Evolutionary conservation across 495 filamentous ascomycete genomes (phyloP).

Genomic region (Aspergillus leporis): DNA sequence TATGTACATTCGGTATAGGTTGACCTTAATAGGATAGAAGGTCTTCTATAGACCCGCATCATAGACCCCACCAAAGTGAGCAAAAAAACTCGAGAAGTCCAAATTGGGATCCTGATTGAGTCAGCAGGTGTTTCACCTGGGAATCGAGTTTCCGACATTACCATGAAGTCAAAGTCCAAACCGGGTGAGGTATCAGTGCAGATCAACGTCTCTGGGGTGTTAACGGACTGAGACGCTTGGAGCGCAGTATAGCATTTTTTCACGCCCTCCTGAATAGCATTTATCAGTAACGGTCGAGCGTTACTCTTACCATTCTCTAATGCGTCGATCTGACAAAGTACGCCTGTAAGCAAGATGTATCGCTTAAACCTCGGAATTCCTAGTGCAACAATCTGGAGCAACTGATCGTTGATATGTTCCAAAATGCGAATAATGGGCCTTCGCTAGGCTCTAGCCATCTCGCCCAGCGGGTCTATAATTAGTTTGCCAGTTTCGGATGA

Average conservation of each 20-base stretch:
- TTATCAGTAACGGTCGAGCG: background rate
- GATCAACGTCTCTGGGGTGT: background rate
- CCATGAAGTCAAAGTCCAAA: background rate
- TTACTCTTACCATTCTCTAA: background rate
- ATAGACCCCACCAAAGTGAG: background rate
- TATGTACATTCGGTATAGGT: background rate
- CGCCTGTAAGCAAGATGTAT: slow-evolving; percentile 18
- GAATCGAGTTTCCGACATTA: background rate
- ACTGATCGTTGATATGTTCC: slow-evolving; percentile 16
- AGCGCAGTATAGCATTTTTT: background rate
- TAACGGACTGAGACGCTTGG: background rate
- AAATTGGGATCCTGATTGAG: background rate
- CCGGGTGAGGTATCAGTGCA: background rate
- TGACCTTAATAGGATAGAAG: too few relatives aligned
- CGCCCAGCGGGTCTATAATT: slow-evolving; percentile 4
- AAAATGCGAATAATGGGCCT: slow-evolving; percentile 18
- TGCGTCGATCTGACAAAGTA: slow-evolving; percentile 19
- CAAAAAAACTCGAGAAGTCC: background rate
- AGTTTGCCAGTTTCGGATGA: background rate
- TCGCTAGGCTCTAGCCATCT: slow-evolving; percentile 17
- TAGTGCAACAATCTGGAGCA: slow-evolving; percentile 17
- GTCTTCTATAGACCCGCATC: background rate
- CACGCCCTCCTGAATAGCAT: background rate
- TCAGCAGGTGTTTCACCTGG: background rate
- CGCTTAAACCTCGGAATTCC: slow-evolving; percentile 31